phyloP scores from a whole-genome alignment of 305 asterid species.

The Withania somnifera region DNA sequence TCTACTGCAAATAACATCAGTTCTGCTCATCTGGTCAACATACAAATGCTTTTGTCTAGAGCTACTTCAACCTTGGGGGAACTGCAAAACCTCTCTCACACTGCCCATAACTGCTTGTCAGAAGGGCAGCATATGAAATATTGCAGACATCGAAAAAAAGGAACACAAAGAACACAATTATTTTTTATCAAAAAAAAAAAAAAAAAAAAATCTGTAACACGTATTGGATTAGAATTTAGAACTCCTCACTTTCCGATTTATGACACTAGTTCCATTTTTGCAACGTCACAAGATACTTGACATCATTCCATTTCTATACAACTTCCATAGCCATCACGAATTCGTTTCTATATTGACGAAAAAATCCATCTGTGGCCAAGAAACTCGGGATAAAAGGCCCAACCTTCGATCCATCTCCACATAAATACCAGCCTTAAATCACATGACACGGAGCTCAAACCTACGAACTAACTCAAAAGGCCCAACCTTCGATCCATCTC shows the following conservation, averaged over 20 bases:
- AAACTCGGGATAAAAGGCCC: background rate
- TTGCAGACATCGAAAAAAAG: background rate
- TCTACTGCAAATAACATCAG: constrained; percentile 95
- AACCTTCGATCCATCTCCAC: background rate
- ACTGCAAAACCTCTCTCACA: constrained; percentile 22
- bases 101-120: constrained; percentile 10
- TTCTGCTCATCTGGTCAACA: constrained; percentile 70
- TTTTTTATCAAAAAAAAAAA: too few species aligned
- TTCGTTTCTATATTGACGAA: background rate
- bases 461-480: background rate
- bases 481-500: background rate
- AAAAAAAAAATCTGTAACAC: background rate
- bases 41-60: constrained; percentile 16
- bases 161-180: background rate
- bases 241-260: background rate
- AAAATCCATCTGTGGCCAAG: background rate
- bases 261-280: background rate
- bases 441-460: background rate
- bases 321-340: background rate
- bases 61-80: constrained; percentile 10
- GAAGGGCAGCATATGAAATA: background rate
- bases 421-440: background rate
- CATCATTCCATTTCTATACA: background rate
- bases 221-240: background rate
- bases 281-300: background rate